These are phyloP conservation scores for Myxozyma vanderwaltii DNA, from an alignment of 805 yeast species.

Conservation along the genomic window DNA sequence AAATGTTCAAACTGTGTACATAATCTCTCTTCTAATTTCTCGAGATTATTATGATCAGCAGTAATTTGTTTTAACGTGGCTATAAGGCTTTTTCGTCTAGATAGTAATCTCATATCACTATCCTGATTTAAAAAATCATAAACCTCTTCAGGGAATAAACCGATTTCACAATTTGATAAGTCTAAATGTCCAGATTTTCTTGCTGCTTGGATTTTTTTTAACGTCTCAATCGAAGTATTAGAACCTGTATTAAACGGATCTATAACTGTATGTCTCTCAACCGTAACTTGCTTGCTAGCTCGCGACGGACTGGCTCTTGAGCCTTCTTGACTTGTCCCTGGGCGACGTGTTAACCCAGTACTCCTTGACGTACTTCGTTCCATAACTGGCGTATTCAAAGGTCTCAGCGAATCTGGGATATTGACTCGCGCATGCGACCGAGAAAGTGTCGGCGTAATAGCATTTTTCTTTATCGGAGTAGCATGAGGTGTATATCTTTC, in stretches of 20 bases:
- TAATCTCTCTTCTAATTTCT: conserved; percentile 16
- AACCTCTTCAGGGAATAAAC: conserved; percentile 19
- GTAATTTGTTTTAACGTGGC: conserved; percentile 8
- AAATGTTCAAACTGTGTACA: conserved; percentile 3
- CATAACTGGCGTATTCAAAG: neutral
- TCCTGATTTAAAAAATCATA: conserved; percentile 12
- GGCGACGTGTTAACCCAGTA: neutral
- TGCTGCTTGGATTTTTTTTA: conserved; percentile 11
- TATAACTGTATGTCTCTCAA: too few species aligned
- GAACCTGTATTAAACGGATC: conserved; percentile 11
- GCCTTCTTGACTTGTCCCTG: neutral
- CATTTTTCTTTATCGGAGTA: neutral
- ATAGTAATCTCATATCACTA: neutral
- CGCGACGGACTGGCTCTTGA: neutral
- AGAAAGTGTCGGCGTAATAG: neutral
- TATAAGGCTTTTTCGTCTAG: neutral
- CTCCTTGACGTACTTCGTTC: neutral
- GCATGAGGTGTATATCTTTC: neutral
- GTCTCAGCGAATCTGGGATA: neutral
- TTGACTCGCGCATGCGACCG: neutral
- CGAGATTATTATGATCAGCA: conserved; percentile 19
- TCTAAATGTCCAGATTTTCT: conserved; percentile 13
- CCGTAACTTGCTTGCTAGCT: too few species aligned
- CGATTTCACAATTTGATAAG: conserved; percentile 4
- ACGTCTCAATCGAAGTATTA: neutral